phyloP scores from a whole-genome alignment of 352 stramenopile species.

The Phytophthora meadii region DNA sequence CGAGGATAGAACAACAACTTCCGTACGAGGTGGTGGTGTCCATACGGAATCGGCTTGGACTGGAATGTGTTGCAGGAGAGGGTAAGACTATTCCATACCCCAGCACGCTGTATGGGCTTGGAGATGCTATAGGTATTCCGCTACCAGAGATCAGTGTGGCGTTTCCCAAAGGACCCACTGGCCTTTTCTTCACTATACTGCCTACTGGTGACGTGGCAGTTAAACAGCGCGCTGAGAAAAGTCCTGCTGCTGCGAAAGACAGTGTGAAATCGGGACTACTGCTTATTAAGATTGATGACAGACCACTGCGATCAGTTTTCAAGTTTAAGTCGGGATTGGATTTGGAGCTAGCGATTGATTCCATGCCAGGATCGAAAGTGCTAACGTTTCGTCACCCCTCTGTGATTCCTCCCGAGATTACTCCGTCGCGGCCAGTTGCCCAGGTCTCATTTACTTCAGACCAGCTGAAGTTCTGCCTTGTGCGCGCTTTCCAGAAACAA shows the following conservation, averaged over 20 bases:
- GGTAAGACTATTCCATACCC: conserved; percentile 49
- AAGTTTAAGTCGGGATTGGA: conserved; percentile 61
- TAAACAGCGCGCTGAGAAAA: conserved; percentile 56
- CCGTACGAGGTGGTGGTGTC: conserved; percentile 80
- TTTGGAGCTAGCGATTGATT: conserved; percentile 62
- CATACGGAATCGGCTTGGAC: conserved; percentile 75
- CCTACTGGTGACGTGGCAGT: conserved; percentile 50
- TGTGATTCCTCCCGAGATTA: conserved; percentile 62
- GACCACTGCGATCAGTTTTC: conserved; percentile 55
- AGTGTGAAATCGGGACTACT: conserved; percentile 76
- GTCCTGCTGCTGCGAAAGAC: conserved; percentile 65
- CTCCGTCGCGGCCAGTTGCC: conserved; percentile 57
- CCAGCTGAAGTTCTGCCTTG: conserved; percentile 70
- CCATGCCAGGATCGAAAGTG: conserved; percentile 54
- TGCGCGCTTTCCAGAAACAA: conserved; percentile 68
- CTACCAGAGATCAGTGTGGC: conserved; percentile 82
- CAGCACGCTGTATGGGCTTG: conserved; percentile 69
- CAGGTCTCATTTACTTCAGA: conserved; percentile 61
- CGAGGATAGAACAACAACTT: conserved; percentile 70
- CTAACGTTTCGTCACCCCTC: conserved; percentile 85
- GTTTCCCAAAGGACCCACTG: conserved; percentile 71
- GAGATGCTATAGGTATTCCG: conserved; percentile 79
- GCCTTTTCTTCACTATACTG: conserved; percentile 63
- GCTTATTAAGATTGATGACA: conserved; percentile 76
- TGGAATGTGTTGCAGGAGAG: conserved; percentile 48